Evolutionary conservation across 1,139 yeast genomes (phyloP).

Genomic region (Saccharomyces pastorianus): DNA sequence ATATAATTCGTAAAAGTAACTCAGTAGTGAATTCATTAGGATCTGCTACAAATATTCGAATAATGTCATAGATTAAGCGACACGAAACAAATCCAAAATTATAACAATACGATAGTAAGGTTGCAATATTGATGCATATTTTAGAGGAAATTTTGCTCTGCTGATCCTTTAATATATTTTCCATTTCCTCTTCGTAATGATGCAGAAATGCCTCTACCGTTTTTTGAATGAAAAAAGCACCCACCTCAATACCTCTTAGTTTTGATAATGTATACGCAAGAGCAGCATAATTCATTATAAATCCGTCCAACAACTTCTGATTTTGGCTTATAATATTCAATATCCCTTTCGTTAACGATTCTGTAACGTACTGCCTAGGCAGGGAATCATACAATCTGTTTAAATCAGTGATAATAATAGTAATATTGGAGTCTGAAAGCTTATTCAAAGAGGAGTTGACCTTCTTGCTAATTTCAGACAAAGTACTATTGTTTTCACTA

Average conservation of each 20-base stretch:
- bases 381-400: slow-evolving; percentile 52
- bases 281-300: slow-evolving; percentile 73
- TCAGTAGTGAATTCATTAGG: slow-evolving; percentile 73
- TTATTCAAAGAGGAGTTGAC: slow-evolving; percentile 79
- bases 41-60: slow-evolving; percentile 46
- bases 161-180: slow-evolving; percentile 24
- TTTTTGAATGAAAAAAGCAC: slow-evolving; percentile 76
- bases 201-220: slow-evolving; percentile 59
- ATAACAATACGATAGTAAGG: slow-evolving; percentile 69
- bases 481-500: slow-evolving; percentile 41
- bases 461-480: slow-evolving; percentile 44
- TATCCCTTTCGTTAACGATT: slow-evolving; percentile 53
- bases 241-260: slow-evolving; percentile 79
- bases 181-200: slow-evolving; percentile 26
- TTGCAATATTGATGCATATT: slow-evolving; percentile 61
- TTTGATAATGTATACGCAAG: slow-evolving; percentile 68
- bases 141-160: slow-evolving; percentile 31
- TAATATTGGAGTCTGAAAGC: slow-evolving; percentile 76
- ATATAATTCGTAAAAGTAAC: slow-evolving; percentile 58
- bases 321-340: slow-evolving; percentile 66
- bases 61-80: slow-evolving; percentile 66
- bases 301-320: slow-evolving; percentile 60
- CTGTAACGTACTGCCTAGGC: slow-evolving; percentile 73
- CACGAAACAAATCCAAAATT: slow-evolving; percentile 70
- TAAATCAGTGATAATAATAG: slow-evolving; percentile 60